Evolutionary conservation across 2,329 filamentous ascomycete species (phyloP).

Genomic region (Teratosphaeria nubilosa): DNA sequence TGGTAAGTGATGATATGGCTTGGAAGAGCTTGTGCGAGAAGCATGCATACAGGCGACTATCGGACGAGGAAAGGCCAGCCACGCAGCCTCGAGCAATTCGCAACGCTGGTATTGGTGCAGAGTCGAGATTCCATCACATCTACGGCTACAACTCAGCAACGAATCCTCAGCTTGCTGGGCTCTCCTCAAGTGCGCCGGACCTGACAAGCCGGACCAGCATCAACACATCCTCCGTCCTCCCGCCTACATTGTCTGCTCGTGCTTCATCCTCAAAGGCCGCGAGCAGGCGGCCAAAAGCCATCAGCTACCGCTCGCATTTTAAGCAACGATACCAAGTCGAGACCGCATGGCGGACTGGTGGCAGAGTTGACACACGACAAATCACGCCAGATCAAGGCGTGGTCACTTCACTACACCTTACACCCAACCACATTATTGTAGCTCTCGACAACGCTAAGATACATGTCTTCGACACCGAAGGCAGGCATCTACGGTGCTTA

Average conservation of each 20-base stretch:
- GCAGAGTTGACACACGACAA: conserved; percentile 70
- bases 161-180: conserved; percentile 24
- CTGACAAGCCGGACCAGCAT: conserved; percentile 26
- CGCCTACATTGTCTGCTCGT: conserved; percentile 16
- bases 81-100: conserved; percentile 13
- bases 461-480: conserved; percentile 90
- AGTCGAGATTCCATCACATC: conserved; percentile 16
- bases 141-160: conserved; percentile 18
- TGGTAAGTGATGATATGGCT: conserved; percentile 91
- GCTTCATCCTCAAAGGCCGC: conserved; percentile 28
- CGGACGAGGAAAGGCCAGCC: conserved; percentile 29
- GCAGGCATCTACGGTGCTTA: conserved; percentile 76
- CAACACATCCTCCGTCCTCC: conserved; percentile 11
- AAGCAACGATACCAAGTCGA: conserved; percentile 96
- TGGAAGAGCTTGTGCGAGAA: conserved; percentile 98
- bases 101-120: conserved; percentile 5
- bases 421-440: conserved; percentile 92
- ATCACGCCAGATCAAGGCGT: conserved; percentile 96
- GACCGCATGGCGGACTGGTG: conserved; percentile 89
- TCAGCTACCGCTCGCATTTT: conserved; percentile 92
- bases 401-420: conserved; percentile 89
- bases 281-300: conserved; percentile 49
- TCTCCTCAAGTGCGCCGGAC: conserved; percentile 39
- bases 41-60: conserved; percentile 66
- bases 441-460: conserved; percentile 97